phyloP scores from a whole-genome alignment of 1,284 basidiomycete species.

The Fomitopsis schrenkii region DNA sequence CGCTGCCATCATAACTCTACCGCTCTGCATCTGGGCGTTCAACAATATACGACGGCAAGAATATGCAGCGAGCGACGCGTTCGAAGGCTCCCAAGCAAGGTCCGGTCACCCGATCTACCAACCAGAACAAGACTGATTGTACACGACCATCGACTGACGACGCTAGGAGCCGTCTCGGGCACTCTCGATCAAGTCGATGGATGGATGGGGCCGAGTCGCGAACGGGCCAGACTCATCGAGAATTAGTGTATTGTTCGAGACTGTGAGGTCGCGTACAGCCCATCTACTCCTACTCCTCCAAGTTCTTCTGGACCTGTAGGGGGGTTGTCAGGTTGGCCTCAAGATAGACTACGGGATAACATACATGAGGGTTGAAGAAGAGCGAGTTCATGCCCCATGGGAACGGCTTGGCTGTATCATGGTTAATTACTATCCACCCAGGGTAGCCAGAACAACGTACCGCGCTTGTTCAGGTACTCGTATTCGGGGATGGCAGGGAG shows the following conservation, averaged over 20 bases:
- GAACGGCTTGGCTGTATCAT: conserved; percentile 51
- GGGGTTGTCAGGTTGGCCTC: not conserved
- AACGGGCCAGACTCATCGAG: not conserved
- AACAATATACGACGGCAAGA: too few species aligned
- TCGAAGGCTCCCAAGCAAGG: too few species aligned
- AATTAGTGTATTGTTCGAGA: not conserved
- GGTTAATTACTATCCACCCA: not conserved
- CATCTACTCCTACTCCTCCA: conserved; percentile 35
- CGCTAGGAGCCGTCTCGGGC: not conserved
- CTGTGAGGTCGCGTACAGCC: not conserved
- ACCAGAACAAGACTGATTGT: too few species aligned
- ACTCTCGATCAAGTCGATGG: not conserved
- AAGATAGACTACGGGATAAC: conserved; percentile 18
- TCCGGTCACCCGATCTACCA: too few species aligned
- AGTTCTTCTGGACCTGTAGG: conserved; percentile 57
- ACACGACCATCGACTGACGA: not conserved
- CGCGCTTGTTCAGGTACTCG: conserved; percentile 72
- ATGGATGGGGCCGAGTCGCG: not conserved
- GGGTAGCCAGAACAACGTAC: conserved; percentile 13
- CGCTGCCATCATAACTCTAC: too few species aligned
- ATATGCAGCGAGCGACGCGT: too few species aligned
- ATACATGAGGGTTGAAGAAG: conserved; percentile 75
- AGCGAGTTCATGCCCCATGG: conserved; percentile 80
- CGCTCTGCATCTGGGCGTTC: too few species aligned
- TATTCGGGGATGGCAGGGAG: conserved; percentile 70